These are phyloP conservation scores for Cyclotella atomus DNA, from an alignment of 108 stramenopile species.

Conservation along the genomic window DNA sequence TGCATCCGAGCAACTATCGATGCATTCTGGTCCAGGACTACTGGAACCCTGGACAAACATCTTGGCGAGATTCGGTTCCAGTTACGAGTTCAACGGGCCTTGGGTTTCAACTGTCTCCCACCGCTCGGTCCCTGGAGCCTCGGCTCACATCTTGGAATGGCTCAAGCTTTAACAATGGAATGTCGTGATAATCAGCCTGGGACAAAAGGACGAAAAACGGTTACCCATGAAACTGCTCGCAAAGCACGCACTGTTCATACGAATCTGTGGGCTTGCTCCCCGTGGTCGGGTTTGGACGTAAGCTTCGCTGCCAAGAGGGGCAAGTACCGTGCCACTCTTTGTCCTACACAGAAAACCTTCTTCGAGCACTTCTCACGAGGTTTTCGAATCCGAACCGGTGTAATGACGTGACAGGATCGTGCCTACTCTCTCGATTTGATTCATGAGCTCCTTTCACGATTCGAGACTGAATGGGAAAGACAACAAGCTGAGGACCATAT, in stretches of 20 bases:
- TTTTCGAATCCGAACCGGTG: neutral
- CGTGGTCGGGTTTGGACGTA: neutral
- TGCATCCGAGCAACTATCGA: slow-evolving; percentile 5
- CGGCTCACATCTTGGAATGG: slow-evolving; percentile 2
- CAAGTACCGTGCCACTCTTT: neutral
- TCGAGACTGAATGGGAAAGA: neutral
- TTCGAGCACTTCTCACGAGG: neutral
- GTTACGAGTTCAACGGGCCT: neutral
- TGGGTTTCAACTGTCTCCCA: neutral
- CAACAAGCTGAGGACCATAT: neutral
- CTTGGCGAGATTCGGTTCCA: neutral
- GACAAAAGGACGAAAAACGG: neutral
- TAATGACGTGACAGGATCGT: neutral
- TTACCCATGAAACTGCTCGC: slow-evolving; percentile 3
- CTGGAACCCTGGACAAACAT: neutral
- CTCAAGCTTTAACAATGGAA: neutral
- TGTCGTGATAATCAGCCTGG: neutral
- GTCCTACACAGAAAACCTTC: neutral
- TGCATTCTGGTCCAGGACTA: slow-evolving; percentile 12
- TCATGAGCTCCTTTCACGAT: neutral
- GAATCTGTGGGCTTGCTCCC: slow-evolving; percentile 1
- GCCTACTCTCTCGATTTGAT: neutral
- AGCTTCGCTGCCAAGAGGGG: neutral
- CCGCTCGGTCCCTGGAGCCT: slow-evolving; percentile 2
- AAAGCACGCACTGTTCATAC: slow-evolving; percentile 10